Conservation (phyloP, 176 grass and related monocot genomes). For the Carex cristatella region DNA sequence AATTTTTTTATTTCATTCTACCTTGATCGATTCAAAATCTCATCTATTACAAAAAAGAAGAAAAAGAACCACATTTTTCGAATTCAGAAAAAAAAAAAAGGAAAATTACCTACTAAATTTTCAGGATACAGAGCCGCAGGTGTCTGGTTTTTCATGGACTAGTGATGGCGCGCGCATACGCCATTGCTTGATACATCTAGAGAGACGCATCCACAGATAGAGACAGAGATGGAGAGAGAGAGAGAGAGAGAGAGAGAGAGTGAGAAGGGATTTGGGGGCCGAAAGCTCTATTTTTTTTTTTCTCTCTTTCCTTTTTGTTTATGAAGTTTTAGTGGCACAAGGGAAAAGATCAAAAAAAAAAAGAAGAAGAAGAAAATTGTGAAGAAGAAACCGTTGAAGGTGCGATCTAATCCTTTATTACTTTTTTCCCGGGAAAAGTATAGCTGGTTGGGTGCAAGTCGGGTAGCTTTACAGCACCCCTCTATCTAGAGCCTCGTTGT, state of each 20-base stretch:
- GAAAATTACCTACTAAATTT: neutral
- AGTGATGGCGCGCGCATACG: neutral
- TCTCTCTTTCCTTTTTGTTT: neutral
- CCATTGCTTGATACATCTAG: conserved; percentile 1
- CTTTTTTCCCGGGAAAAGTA: conserved; percentile 10
- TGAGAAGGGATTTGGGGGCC: neutral
- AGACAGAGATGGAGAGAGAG: neutral
- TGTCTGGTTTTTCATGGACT: neutral
- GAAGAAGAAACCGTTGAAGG: conserved; percentile 8
- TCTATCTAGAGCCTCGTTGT: neutral
- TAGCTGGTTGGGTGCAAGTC: conserved; percentile 10
- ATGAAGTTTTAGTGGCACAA: neutral
- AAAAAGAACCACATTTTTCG: neutral
- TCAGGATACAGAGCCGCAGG: neutral
- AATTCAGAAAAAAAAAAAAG: neutral
- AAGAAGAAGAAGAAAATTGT: neutral
- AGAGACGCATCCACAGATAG: neutral
- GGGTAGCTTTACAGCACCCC: conserved; percentile 4
- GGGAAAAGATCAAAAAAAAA: neutral
- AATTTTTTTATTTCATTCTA: neutral
- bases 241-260: neutral
- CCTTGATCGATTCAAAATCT: conserved; percentile 3
- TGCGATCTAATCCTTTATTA: conserved; percentile 6
- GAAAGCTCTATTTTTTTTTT: neutral
- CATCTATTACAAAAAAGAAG: neutral